Conservation (phyloP, 169 alveolate genomes). For the Plasmodium chabaudi region DNA sequence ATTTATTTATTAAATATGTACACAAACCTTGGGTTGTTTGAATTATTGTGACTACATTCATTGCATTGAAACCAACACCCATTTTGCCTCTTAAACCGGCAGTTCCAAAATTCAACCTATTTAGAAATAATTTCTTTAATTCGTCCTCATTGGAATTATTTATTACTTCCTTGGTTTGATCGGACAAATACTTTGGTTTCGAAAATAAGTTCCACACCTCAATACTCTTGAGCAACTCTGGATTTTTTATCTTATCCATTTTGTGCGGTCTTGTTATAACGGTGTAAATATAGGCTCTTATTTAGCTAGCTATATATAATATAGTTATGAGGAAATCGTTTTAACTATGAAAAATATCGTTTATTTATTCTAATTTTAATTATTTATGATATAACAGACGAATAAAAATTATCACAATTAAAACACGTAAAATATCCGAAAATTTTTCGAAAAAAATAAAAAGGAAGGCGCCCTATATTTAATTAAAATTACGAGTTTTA, state of each 20-base stretch:
- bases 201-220: constrained; percentile 42
- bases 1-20: constrained; percentile 80
- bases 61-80: constrained; percentile 88
- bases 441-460: too few species aligned
- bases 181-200: constrained; percentile 57
- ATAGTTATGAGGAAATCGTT: too few species aligned
- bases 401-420: too few species aligned
- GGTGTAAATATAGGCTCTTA: too few species aligned
- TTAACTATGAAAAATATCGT: too few species aligned
- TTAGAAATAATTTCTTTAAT: constrained; percentile 34
- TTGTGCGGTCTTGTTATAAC: background rate
- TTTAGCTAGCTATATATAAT: too few species aligned
- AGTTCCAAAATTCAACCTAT: constrained; percentile 79
- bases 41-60: constrained; percentile 88
- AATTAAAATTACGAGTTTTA: too few species aligned
- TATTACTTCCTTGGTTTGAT: constrained; percentile 44
- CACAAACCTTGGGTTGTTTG: constrained; percentile 90
- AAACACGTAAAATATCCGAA: too few species aligned
- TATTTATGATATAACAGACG: too few species aligned
- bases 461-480: too few species aligned
- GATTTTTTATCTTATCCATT: constrained; percentile 12
- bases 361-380: too few species aligned
- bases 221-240: constrained; percentile 10
- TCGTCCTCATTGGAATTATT: constrained; percentile 35
- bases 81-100: constrained; percentile 89